Base-by-base conservation (phyloP, 2,329 filamentous ascomycete species). In the Aspergillus sp. region DNA sequence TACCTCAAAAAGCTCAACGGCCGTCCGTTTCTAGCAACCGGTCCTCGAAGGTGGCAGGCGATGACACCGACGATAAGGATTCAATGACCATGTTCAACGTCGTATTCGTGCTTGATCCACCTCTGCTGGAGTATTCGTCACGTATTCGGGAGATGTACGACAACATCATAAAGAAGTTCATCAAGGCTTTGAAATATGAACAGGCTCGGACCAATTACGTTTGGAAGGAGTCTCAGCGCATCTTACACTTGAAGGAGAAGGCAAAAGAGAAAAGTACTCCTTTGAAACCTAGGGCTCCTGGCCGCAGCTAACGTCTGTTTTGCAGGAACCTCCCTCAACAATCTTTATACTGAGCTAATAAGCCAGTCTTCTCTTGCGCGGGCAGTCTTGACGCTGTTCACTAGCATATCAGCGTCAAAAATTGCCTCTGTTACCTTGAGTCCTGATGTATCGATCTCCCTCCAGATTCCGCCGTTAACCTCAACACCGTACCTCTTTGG, bases 21-120 rank as follows among this genome's bases (percentile, higher is more conserved):
- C 61, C 62, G 28, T 70, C 67, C 19, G 63, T 61, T 51, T 52
- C 67, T 7, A 70, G 69, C 59, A 66, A 54, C 34, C 66, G 67
- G 54, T 56, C 64, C 7, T 68, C 66, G 19, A 72, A 68, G 54
- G 48, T 64, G 17, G 48, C 62, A 4, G 67, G 69, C 48, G 72
- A 71, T 46, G 74, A 77, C 54, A 60, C 64, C 0, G 71, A 74
- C 51, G 80, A 82, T 54, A 83, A 82, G 62, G 80, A 85, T 61
- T 86, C 87, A 51, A 93, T 98, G 91, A 93, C 89, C 65, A 98
- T 98, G 94, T 99, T 99, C 79, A 96, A 97, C 75, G 86, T 97
- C 11, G 93, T 98, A 25, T 98, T 98, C 75, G 91, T 97, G 54
- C 81, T 97, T 66, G 90, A 92, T 67, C 91, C 93, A 3, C 89